Evolutionary conservation across 345 rosid genomes (phyloP), one percentile per base, ranked within the genome.

Genomic region (Gossypium rotundifolium): DNA sequence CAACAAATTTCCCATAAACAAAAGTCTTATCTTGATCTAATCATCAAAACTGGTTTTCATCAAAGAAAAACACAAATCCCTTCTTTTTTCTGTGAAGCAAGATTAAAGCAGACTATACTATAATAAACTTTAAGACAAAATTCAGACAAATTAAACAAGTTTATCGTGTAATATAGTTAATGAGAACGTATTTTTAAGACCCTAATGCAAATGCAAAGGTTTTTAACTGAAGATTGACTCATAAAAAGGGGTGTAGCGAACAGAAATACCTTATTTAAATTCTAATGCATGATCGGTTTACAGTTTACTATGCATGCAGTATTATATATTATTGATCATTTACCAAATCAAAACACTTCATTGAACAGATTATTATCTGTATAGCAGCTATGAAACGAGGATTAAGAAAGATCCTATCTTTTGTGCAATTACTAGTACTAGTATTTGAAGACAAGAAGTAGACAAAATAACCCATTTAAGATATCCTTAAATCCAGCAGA

Each of bases 301-400:
- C 14, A 60, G 38, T 52, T 65, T 61, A 70, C 14, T 52, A n/a
- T 25, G 82, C 75, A 70, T 74, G 75, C 58, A 54, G 23, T 51
- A 45, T 61, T 54, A 14, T 12, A 25, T 49, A 74, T 14, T 33
- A 33, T 40, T 18, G 71, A 55, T 67, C 22, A 57, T 52, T 59
- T 22, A 74, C 45, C 54, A 51, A 59, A 17, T 48, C 29, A 66
- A 65, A 17, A 58, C 45, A 16, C 2, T 1, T 20, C 45, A 22
- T 67, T 22, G 2, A 38, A 14, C 20, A 22, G 22, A 18, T 17
- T 38, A 44, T 72, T 48, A n/a, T 10, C 38, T 33, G 6, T 33
- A 4, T 33, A 33, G 38, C 4, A 0, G 38, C 38, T 0, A 33
- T 33, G 9, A 42, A 64, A 78, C 18, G 23, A 49, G 25, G 60